Evolutionary conservation across 2,329 filamentous ascomycete genomes (phyloP).

Genomic region (Botrytis porri): DNA sequence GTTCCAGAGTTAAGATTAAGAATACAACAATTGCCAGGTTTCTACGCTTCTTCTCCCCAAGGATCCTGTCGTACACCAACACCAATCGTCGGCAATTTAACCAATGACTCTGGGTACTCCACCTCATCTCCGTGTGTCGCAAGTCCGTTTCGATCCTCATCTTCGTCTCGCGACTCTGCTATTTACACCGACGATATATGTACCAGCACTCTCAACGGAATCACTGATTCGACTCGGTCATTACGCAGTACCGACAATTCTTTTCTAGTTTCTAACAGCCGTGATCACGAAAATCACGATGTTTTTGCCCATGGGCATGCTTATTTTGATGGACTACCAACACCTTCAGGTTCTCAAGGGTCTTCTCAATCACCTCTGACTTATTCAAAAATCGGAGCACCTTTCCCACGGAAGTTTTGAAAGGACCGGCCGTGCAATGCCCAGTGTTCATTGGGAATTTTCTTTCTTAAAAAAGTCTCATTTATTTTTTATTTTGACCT

Average conservation of each 20-base stretch:
- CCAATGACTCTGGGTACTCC: slow-evolving; percentile 12
- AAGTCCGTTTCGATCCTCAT: background rate
- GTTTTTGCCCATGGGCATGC: background rate
- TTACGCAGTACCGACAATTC: background rate
- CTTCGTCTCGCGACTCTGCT: slow-evolving; percentile 11
- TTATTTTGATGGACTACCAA: background rate
- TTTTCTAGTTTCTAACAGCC: background rate
- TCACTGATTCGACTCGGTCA: background rate
- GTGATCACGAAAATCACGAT: background rate
- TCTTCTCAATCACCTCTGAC: background rate
- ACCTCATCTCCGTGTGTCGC: background rate
- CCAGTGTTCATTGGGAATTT: background rate
- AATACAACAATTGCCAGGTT: slow-evolving; percentile 63
- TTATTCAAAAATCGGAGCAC: background rate
- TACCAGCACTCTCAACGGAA: background rate
- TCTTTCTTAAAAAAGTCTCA: background rate
- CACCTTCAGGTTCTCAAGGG: background rate
- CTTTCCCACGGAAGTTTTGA: background rate
- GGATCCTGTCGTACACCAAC: background rate
- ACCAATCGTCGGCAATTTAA: background rate
- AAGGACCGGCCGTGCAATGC: background rate
- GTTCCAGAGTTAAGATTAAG: slow-evolving; percentile 74
- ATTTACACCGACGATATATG: background rate
- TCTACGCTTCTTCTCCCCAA: slow-evolving; percentile 22
- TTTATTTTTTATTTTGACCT: background rate